Evolutionary conservation across 2,329 filamentous ascomycete species (phyloP).

Genomic region (Colletotrichum somersetense): DNA sequence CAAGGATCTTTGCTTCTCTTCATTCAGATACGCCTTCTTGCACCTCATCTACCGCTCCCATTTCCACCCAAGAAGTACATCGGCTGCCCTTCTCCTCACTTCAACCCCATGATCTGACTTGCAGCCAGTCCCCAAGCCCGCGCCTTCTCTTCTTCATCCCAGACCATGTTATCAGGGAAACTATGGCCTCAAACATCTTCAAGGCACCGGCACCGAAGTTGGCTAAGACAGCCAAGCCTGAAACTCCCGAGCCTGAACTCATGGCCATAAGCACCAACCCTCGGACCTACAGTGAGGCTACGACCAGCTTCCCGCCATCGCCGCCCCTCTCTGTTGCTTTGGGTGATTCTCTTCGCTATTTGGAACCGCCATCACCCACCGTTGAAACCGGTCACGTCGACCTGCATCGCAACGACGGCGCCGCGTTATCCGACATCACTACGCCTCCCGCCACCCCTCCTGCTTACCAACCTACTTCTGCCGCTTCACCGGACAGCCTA

Average conservation of each 20-base stretch:
- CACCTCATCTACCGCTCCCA: neutral
- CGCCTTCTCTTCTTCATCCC: slow-evolving; percentile 22
- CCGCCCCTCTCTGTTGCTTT: neutral
- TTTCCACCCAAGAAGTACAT: neutral
- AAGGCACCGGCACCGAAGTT: neutral
- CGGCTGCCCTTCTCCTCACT: neutral
- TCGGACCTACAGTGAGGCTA: neutral
- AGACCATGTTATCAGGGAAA: slow-evolving; percentile 15
- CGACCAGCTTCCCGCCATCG: neutral
- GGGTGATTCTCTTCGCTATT: neutral
- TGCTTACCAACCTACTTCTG: neutral
- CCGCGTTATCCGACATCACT: slow-evolving; percentile 14
- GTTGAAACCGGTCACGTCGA: slow-evolving; percentile 3
- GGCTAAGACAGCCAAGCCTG: neutral
- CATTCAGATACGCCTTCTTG: neutral
- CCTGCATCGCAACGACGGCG: slow-evolving; percentile 12
- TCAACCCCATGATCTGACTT: neutral
- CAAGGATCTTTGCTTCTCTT: slow-evolving; percentile 28
- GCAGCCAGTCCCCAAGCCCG: neutral
- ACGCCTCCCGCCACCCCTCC: slow-evolving; percentile 17
- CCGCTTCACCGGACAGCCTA: neutral
- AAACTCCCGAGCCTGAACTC: neutral
- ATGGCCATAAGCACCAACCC: neutral
- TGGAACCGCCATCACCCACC: neutral
- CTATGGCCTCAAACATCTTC: neutral